phyloP scores from a whole-genome alignment of 306 rosid genomes.

The Lablab purpureus region DNA sequence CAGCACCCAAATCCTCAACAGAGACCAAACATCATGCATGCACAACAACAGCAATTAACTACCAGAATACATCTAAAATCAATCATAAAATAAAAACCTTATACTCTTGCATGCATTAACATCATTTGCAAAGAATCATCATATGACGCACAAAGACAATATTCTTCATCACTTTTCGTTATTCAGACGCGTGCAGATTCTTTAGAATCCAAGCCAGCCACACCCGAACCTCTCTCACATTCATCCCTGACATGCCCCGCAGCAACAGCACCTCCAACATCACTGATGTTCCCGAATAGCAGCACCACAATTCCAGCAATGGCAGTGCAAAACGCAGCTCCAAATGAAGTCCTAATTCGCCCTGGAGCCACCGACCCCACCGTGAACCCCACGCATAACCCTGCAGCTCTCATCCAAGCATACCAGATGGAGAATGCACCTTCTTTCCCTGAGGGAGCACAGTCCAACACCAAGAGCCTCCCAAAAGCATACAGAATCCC shows the following conservation, averaged over 20 bases:
- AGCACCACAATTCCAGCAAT: constrained; percentile 58
- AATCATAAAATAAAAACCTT: constrained; percentile 47
- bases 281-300: constrained; percentile 73
- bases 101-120: constrained; percentile 52
- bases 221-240: constrained; percentile 52
- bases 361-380: constrained; percentile 58
- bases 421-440: constrained; percentile 78
- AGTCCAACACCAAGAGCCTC: constrained; percentile 69
- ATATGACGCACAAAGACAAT: constrained; percentile 37
- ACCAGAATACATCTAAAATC: constrained; percentile 47
- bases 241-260: constrained; percentile 74
- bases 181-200: constrained; percentile 47
- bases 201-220: constrained; percentile 45
- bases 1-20: constrained; percentile 48
- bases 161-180: background rate
- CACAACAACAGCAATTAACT: constrained; percentile 32
- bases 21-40: constrained; percentile 31
- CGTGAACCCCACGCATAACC: constrained; percentile 65
- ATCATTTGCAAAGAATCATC: constrained; percentile 54
- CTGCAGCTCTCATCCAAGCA: constrained; percentile 68
- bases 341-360: constrained; percentile 54
- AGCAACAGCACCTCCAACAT: constrained; percentile 71
- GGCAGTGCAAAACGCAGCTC: constrained; percentile 65
- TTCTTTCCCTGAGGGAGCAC: constrained; percentile 78
- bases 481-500: constrained; percentile 78